Conservation (phyloP, 495 filamentous ascomycete species). For the Hypomontagnella monticulosa region DNA sequence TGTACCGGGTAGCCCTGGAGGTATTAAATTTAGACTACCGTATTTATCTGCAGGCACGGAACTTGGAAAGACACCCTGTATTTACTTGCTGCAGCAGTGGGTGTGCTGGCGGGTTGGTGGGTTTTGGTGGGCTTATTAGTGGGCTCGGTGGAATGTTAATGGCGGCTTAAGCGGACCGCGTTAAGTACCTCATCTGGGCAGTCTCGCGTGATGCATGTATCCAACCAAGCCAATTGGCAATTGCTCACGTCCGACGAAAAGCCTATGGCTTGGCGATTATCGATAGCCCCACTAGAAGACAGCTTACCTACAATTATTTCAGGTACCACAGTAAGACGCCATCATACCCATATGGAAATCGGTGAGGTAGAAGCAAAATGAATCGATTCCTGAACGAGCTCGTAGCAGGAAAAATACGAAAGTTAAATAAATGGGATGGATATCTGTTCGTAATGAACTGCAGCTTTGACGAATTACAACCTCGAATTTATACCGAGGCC, state of each 20-base stretch:
- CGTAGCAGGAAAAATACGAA: no score
- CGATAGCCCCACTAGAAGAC: constrained; percentile 28
- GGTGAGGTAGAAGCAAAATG: neutral
- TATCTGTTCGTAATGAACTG: no score
- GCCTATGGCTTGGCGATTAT: constrained; percentile 26
- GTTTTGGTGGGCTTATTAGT: no score
- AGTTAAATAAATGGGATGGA: no score
- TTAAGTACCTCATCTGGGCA: constrained; percentile 35
- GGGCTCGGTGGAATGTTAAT: neutral
- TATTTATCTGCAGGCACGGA: neutral
- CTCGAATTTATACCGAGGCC: neutral
- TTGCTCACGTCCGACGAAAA: constrained; percentile 8
- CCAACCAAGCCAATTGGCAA: neutral
- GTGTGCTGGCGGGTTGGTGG: no score
- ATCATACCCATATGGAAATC: neutral
- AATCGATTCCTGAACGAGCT: constrained; percentile 4
- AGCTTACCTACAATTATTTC: constrained; percentile 18
- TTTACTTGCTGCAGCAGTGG: no score
- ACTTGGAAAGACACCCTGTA: no score
- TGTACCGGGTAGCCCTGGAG: no score
- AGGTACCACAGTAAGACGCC: constrained; percentile 25
- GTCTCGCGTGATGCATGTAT: constrained; percentile 30
- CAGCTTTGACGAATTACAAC: neutral
- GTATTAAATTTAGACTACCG: neutral
- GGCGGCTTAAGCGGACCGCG: constrained; percentile 27